Conservation (phyloP, 345 rosid species). For the Luvunga scandens region DNA sequence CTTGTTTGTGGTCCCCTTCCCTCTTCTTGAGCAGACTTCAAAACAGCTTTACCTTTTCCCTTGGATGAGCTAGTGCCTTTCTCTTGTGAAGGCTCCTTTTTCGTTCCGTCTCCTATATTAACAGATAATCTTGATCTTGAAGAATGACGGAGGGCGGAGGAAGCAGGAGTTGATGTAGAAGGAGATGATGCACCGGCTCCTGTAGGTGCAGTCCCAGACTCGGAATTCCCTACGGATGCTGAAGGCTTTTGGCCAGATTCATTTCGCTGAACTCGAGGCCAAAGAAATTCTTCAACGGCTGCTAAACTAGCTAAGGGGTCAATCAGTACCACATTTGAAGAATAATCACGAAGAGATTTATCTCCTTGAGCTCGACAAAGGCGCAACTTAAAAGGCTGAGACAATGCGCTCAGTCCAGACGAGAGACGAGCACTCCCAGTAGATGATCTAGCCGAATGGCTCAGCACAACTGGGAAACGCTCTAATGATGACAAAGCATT, state of each 20-base stretch:
- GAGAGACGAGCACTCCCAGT: constrained; percentile 93
- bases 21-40: constrained; percentile 77
- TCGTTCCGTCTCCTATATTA: constrained; percentile 65
- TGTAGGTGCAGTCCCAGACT: constrained; percentile 51
- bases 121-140: constrained; percentile 82
- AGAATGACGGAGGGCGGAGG: constrained; percentile 69
- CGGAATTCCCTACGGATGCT: constrained; percentile 66
- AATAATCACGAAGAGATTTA: constrained; percentile 90
- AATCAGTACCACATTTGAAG: constrained; percentile 90
- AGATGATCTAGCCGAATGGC: constrained; percentile 87
- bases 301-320: constrained; percentile 98
- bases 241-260: constrained; percentile 77
- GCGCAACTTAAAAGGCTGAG: constrained; percentile 94
- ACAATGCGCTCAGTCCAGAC: constrained; percentile 89
- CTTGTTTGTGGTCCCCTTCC: constrained; percentile 92
- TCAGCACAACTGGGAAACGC: constrained; percentile 94
- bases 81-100: constrained; percentile 64
- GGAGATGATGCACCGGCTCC: constrained; percentile 83
- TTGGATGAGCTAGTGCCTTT: constrained; percentile 77
- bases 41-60: constrained; percentile 97
- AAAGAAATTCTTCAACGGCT: constrained; percentile 94
- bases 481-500: constrained; percentile 90
- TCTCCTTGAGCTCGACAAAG: constrained; percentile 93
- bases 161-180: constrained; percentile 68
- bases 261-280: constrained; percentile 93